Evolutionary conservation across 768 basidiomycete genomes (phyloP).

Genomic region (Russula emetica): DNA sequence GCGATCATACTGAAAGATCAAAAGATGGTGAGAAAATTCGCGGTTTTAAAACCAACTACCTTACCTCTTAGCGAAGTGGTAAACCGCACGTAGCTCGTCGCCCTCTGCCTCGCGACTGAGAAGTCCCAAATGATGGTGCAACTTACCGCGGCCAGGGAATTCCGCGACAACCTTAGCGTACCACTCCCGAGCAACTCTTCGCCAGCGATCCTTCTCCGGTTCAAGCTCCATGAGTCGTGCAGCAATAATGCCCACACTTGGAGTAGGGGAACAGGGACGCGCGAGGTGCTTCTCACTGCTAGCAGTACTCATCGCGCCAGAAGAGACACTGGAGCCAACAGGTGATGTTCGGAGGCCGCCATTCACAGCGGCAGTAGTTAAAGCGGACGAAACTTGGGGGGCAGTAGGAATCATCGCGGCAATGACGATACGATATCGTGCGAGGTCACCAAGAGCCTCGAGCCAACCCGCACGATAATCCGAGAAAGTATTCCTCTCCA

Average conservation of each 20-base stretch:
- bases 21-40: constrained; percentile 9
- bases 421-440: constrained; percentile 90
- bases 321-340: constrained; percentile 18
- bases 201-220: constrained; percentile 90
- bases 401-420: constrained; percentile 70
- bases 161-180: constrained; percentile 85
- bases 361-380: constrained; percentile 55
- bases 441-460: constrained; percentile 94
- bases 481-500: constrained; percentile 72
- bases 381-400: constrained; percentile 36
- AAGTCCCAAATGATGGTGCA: constrained; percentile 91
- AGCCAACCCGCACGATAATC: constrained; percentile 83
- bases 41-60: constrained; percentile 28
- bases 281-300: constrained; percentile 27
- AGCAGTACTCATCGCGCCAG: constrained; percentile 15
- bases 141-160: constrained; percentile 87
- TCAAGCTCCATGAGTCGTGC: constrained; percentile 79
- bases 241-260: constrained; percentile 82
- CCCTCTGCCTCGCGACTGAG: constrained; percentile 77
- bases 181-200: constrained; percentile 87
- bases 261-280: constrained; percentile 38
- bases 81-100: constrained; percentile 80
- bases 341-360: constrained; percentile 33
- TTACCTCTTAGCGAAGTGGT: constrained; percentile 94
- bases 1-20: constrained; percentile 70